These are phyloP conservation scores for Boeremia lycopersici DNA, from an alignment of 2,329 filamentous ascomycete species.

Conservation along the genomic window DNA sequence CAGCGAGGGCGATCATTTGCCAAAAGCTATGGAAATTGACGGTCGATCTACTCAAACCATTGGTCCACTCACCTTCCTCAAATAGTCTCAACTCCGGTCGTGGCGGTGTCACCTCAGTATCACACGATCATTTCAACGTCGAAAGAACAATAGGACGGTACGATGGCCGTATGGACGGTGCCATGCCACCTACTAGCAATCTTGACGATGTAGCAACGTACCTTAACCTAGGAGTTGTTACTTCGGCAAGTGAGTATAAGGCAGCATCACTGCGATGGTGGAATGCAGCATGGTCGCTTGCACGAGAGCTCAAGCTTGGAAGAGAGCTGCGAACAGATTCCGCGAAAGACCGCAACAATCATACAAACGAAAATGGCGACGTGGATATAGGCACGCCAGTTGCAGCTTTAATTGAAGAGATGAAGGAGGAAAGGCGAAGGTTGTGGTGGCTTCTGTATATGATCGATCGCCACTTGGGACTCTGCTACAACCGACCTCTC, in stretches of 20 bases:
- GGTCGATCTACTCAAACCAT: slow-evolving; percentile 81
- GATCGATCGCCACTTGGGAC: slow-evolving; percentile 78
- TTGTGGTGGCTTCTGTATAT: slow-evolving; percentile 95
- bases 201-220: slow-evolving; percentile 92
- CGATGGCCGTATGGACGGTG: slow-evolving; percentile 54
- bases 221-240: slow-evolving; percentile 87
- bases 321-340: slow-evolving; percentile 74
- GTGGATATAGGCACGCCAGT: slow-evolving; percentile 45
- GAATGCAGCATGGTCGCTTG: slow-evolving; percentile 92
- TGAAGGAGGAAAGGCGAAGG: slow-evolving; percentile 80
- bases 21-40: slow-evolving; percentile 87
- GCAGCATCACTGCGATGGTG: slow-evolving; percentile 91
- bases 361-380: slow-evolving; percentile 44
- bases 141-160: slow-evolving; percentile 63
- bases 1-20: slow-evolving; percentile 81
- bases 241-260: slow-evolving; percentile 93
- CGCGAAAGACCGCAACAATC: slow-evolving; percentile 41
- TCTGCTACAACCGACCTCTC: slow-evolving; percentile 89
- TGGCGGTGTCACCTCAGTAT: slow-evolving; percentile 71
- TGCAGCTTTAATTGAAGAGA: slow-evolving; percentile 50
- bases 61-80: slow-evolving; percentile 75
- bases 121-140: slow-evolving; percentile 78
- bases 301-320: slow-evolving; percentile 84
- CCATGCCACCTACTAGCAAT: slow-evolving; percentile 62
- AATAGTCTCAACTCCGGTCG: slow-evolving; percentile 58